phyloP scores from a whole-genome alignment of 306 rosid species.

The Rosa persica region DNA sequence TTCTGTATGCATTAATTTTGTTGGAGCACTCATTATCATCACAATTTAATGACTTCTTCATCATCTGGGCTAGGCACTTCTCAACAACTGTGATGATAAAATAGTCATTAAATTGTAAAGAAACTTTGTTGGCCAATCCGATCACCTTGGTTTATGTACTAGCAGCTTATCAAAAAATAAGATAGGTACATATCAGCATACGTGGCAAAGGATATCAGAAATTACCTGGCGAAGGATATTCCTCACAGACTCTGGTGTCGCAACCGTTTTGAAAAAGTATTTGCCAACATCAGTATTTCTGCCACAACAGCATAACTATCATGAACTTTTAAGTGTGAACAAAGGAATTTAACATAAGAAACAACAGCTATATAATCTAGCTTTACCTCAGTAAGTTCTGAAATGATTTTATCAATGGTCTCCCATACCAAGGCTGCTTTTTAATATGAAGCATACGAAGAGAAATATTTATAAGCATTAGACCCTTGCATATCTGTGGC shows the following conservation, averaged over 20 bases:
- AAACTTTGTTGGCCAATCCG: not conserved
- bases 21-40: not conserved
- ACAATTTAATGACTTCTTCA: not conserved
- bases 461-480: constrained; percentile 77
- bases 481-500: constrained; percentile 73
- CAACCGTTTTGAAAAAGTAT: constrained; percentile 60
- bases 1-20: not conserved
- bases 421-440: constrained; percentile 97
- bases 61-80: not conserved
- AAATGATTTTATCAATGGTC: constrained; percentile 73
- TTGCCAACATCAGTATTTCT: constrained; percentile 81
- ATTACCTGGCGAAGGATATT: constrained; percentile 86
- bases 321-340: constrained; percentile 20
- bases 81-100: not conserved
- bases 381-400: constrained; percentile 83
- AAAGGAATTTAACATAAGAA: constrained; percentile 8
- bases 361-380: constrained; percentile 9
- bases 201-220: constrained; percentile 9
- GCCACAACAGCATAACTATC: constrained; percentile 33
- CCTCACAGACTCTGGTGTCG: constrained; percentile 78
- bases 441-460: constrained; percentile 89
- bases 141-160: not conserved
- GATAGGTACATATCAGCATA: not conserved
- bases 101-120: not conserved
- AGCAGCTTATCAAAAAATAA: not conserved